Base-by-base conservation (phyloP, 2,329 filamentous ascomycete species). In the Clarireedia hainanense region DNA sequence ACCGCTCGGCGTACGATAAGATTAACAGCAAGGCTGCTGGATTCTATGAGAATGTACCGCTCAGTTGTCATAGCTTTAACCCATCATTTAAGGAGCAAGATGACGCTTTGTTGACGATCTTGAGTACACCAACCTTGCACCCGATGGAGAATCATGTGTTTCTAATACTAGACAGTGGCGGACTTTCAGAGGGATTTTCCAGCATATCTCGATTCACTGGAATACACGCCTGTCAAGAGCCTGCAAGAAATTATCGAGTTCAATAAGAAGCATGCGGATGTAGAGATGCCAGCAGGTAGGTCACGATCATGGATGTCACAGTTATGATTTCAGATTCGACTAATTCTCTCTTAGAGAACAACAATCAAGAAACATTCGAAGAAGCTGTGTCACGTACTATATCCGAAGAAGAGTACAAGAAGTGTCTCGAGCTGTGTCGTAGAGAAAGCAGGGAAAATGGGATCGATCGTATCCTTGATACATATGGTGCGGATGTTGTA, bases 241-340 rank as follows among this genome's bases (percentile, higher is more conserved):
- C 14, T 57, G 4, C 2, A 53, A 39, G 55, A 50, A 12, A 4
- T 57, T 2, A 43, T 57, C 7, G 37, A 57, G 5, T 57, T 57
- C 34, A 57, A 57, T 34, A 5, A 23, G 20, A n/a, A 40, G 10
- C 46, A 57, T 40, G 23, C 50, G 2, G 45, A 26, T 15, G 45
- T 46, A 3, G 55, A 57, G 40, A 23, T 57, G 5, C 55, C 55
- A 17, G 26, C 37, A 12, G 46, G 55, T 54, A 14, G 3, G 50
- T 47, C 14, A 3, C 4, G 10, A 42, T 26, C 9, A 6, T 12
- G 17, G 6, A 23, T 17, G 12, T 6, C n/a, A 14, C 26, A 20
- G 47, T 47, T 17, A 20, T 24, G 20, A 20, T 23, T 15, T n/a
- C n/a, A 4, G 34, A 34, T 30, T 30, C n/a, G 23, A 12, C 14